Conservation (phyloP, 2,329 filamentous ascomycete genomes). For the Colletotrichum sp. region DNA sequence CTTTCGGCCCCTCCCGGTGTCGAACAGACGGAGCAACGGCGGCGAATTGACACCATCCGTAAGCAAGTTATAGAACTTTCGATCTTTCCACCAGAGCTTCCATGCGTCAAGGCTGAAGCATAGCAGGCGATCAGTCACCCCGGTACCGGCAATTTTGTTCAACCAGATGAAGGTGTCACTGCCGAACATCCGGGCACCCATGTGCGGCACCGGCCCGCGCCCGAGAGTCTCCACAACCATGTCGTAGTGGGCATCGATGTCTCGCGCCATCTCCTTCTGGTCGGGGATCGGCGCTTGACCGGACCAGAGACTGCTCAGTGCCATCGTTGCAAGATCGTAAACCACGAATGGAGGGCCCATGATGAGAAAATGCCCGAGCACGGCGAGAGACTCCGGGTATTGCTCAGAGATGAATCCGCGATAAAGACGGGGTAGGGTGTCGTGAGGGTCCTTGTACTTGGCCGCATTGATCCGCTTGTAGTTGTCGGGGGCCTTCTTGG, state of each 20-base stretch:
- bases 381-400: slow-evolving; percentile 34
- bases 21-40: slow-evolving; percentile 45
- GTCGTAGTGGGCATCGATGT: slow-evolving; percentile 33
- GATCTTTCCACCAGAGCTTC: slow-evolving; percentile 47
- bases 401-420: slow-evolving; percentile 34
- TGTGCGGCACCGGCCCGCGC: slow-evolving; percentile 27
- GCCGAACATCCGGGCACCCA: slow-evolving; percentile 27
- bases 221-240: slow-evolving; percentile 24
- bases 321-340: slow-evolving; percentile 34
- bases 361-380: slow-evolving; percentile 30
- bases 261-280: slow-evolving; percentile 25
- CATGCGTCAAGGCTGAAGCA: slow-evolving; percentile 44
- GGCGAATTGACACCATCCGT: slow-evolving; percentile 43
- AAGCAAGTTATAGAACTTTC: slow-evolving; percentile 42
- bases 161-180: slow-evolving; percentile 36
- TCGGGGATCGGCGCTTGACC: slow-evolving; percentile 26
- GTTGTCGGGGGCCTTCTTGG: slow-evolving; percentile 28
- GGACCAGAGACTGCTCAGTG: slow-evolving; percentile 31
- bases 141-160: slow-evolving; percentile 46
- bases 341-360: slow-evolving; percentile 29
- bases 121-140: slow-evolving; percentile 40
- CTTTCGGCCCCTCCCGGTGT: slow-evolving; percentile 40
- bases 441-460: slow-evolving; percentile 23
- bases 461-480: slow-evolving; percentile 26
- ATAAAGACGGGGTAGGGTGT: slow-evolving; percentile 32